These are phyloP conservation scores for Torulaspora microellipsoides DNA, from an alignment of 805 yeast species.

Conservation along the genomic window DNA sequence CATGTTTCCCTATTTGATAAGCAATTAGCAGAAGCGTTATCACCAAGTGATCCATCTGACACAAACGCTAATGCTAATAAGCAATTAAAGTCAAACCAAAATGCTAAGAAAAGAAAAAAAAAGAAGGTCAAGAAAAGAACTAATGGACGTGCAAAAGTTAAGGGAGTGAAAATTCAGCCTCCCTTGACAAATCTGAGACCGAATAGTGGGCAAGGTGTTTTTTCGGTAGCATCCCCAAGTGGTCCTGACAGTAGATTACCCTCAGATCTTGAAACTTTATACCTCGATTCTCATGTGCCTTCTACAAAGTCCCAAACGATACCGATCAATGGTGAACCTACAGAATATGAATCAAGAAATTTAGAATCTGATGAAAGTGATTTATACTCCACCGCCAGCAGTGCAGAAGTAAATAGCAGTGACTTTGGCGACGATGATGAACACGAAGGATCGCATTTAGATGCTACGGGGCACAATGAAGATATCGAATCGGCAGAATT, in stretches of 20 bases:
- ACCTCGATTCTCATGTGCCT: no score
- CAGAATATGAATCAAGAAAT: background rate
- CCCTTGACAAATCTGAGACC: background rate
- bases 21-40: slow-evolving; percentile 4
- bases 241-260: slow-evolving; percentile 8
- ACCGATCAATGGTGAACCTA: background rate
- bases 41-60: background rate
- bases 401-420: background rate
- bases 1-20: slow-evolving; percentile 9
- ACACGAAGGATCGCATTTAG: background rate
- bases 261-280: background rate
- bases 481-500: no score
- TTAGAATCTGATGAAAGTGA: background rate
- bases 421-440: background rate
- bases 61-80: background rate
- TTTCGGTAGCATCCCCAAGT: slow-evolving; percentile 10
- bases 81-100: background rate
- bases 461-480: no score
- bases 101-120: slow-evolving; percentile 1
- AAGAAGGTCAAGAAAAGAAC: background rate
- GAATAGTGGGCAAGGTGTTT: slow-evolving; percentile 6
- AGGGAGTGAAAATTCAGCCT: background rate
- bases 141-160: background rate
- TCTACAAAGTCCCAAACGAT: no score
- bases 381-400: background rate